phyloP scores from a whole-genome alignment of 306 rosid genomes.

The Sicyos baderoa region DNA sequence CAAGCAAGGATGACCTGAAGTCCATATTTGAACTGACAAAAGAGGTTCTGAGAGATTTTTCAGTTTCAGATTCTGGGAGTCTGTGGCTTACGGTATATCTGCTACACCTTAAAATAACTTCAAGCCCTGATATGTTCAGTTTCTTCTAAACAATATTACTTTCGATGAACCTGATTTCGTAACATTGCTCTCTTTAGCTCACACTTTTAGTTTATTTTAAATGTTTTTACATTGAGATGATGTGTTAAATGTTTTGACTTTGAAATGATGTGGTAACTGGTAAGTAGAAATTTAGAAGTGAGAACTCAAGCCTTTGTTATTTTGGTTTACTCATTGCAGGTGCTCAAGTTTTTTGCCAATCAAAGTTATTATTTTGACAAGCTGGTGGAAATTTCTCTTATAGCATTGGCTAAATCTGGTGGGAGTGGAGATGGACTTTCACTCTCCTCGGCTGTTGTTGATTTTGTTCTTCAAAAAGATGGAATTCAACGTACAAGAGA shows the following conservation, averaged over 20 bases:
- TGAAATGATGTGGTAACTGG: not conserved
- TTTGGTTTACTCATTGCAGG: conserved; percentile 38
- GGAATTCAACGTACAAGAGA: conserved; percentile 69
- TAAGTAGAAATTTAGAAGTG: not conserved
- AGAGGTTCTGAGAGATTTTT: conserved; percentile 35
- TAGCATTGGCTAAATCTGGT: conserved; percentile 46
- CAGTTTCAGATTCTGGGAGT: conserved; percentile 54
- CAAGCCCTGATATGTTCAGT: not conserved
- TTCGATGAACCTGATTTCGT: not conserved
- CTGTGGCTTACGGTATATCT: conserved; percentile 75
- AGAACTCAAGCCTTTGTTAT: not conserved
- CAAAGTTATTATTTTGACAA: conserved; percentile 51
- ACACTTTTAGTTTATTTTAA: not conserved
- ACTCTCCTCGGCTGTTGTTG: conserved; percentile 56
- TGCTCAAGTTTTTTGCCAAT: conserved; percentile 54
- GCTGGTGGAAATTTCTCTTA: conserved; percentile 58
- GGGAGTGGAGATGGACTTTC: conserved; percentile 80
- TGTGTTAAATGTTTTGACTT: not conserved
- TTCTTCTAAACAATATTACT: not conserved
- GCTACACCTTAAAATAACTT: not conserved
- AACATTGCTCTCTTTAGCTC: not conserved
- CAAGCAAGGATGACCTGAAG: conserved; percentile 49
- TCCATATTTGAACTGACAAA: conserved; percentile 51
- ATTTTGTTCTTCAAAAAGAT: conserved; percentile 59
- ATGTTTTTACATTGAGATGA: not conserved